Evolutionary conservation across 179 eudicot species (phyloP).

Genomic region (Silene vulgaris): DNA sequence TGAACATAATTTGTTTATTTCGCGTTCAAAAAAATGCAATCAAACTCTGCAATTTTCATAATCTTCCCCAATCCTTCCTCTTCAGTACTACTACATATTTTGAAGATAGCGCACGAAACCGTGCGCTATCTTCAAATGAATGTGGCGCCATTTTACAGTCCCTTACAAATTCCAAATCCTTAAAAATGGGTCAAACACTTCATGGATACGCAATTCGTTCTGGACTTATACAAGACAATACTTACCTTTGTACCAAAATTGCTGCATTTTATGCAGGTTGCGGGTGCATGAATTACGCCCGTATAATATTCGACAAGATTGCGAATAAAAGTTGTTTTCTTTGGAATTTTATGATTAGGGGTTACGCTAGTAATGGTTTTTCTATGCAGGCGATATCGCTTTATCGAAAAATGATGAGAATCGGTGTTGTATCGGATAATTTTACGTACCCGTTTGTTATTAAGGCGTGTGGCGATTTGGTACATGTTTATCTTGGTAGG

Average conservation of each 20-base stretch:
- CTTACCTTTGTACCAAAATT: constrained; percentile 15
- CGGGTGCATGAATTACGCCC: constrained; percentile 14
- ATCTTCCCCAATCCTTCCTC: not conserved
- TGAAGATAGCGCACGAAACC: not conserved
- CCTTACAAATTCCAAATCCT: constrained; percentile 19
- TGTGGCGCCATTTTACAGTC: constrained; percentile 22
- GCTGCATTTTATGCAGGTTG: constrained; percentile 25
- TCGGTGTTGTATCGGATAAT: constrained; percentile 22
- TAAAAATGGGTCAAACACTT: constrained; percentile 10
- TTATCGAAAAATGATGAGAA: constrained; percentile 24
- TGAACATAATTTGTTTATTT: no score
- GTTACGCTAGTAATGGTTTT: not conserved
- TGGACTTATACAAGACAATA: constrained; percentile 19
- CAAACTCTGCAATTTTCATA: not conserved
- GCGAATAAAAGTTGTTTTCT: constrained; percentile 12
- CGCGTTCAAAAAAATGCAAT: not conserved
- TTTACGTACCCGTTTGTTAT: constrained; percentile 24
- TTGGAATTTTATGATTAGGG: constrained; percentile 23
- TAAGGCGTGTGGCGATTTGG: constrained; percentile 25
- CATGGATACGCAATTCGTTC: constrained; percentile 19
- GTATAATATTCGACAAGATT: constrained; percentile 14
- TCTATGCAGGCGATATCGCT: constrained; percentile 8
- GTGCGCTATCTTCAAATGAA: constrained; percentile 11
- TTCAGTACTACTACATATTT: not conserved
- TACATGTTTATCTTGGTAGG: constrained; percentile 22